Percentiles rank a stretch among this genome's conserved stretches.
phyloP scores from a whole-genome alignment of 345 rosid species.

The Cochlearia excelsa region DNA sequence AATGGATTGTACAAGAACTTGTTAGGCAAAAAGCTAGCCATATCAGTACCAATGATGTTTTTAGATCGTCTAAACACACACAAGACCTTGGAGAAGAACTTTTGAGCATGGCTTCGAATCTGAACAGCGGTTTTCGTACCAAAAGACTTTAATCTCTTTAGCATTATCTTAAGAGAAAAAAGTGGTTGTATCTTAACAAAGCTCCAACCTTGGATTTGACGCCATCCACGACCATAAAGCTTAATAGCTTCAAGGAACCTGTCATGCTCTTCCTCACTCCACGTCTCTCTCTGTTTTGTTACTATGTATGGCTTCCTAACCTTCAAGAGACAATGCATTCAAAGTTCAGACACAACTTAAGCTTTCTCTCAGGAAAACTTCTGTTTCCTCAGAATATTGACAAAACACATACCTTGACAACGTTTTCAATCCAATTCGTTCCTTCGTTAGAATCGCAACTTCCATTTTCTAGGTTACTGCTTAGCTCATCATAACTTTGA shows the following conservation, averaged over 20 bases:
- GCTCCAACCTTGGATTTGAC: slow-evolving; percentile 64
- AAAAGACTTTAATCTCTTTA: slow-evolving; percentile 6
- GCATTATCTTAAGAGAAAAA: no score
- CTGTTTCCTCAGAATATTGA: not conserved
- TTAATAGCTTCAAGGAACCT: slow-evolving; percentile 84
- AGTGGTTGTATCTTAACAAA: not conserved
- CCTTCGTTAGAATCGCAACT: slow-evolving; percentile 23
- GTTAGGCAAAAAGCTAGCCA: slow-evolving; percentile 7
- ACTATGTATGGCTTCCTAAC: slow-evolving; percentile 78
- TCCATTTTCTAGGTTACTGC: slow-evolving; percentile 26
- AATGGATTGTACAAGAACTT: slow-evolving; percentile 19
- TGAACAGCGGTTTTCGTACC: slow-evolving; percentile 81
- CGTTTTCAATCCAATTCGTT: slow-evolving; percentile 5
- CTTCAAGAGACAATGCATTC: slow-evolving; percentile 31
- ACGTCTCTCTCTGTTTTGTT: slow-evolving; percentile 79
- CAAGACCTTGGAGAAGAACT: slow-evolving; percentile 83
- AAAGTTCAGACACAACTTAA: not conserved
- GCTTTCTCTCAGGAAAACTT: no score
- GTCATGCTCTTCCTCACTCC: slow-evolving; percentile 86
- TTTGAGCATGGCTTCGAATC: slow-evolving; percentile 25
- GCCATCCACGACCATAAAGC: slow-evolving; percentile 87
- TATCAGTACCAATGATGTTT: not conserved
- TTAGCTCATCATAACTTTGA: slow-evolving; percentile 24
- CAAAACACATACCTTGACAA: slow-evolving; percentile 21
- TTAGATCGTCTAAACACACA: not conserved